phyloP scores from a whole-genome alignment of 2,329 filamentous ascomycete genomes.

The Drechslerella stenobrocha region DNA sequence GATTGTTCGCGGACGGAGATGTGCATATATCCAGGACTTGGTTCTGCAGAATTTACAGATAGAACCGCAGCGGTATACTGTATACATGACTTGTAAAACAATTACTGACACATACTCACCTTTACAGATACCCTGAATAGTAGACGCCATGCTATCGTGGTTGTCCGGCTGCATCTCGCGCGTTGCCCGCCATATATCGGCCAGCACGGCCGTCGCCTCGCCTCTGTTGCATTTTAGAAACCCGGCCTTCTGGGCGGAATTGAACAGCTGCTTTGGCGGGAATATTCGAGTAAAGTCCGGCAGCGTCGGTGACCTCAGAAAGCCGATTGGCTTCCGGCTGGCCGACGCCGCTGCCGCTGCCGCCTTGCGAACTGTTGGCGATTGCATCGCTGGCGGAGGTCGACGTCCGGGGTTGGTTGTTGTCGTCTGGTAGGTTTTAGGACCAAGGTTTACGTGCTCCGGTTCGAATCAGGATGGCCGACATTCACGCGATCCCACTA shows the following conservation, averaged over 20 bases:
- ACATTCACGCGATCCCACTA: too few species aligned
- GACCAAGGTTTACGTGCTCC: not conserved
- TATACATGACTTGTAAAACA: too few species aligned
- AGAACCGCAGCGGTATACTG: too few species aligned
- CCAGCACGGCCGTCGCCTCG: conserved; percentile 25
- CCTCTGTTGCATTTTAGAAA: conserved; percentile 46
- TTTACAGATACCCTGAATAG: conserved; percentile 23
- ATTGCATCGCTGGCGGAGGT: too few species aligned
- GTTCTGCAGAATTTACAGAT: too few species aligned
- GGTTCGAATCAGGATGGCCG: not conserved
- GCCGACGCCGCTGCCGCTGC: conserved; percentile 3
- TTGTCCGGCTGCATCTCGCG: conserved; percentile 3
- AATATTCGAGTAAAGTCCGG: conserved; percentile 34
- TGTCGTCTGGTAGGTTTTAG: not conserved
- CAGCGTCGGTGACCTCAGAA: conserved; percentile 22
- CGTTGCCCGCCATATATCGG: conserved; percentile 28
- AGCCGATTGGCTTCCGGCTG: not conserved
- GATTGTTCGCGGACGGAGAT: too few species aligned
- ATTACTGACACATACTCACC: too few species aligned
- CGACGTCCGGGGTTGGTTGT: not conserved
- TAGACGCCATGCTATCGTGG: not conserved
- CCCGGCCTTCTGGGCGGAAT: conserved; percentile 25
- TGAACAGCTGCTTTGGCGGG: conserved; percentile 21
- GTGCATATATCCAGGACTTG: too few species aligned
- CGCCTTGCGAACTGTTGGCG: not conserved